phyloP scores from a whole-genome alignment of 257 asterid genomes.

The Linaria vulgaris region DNA sequence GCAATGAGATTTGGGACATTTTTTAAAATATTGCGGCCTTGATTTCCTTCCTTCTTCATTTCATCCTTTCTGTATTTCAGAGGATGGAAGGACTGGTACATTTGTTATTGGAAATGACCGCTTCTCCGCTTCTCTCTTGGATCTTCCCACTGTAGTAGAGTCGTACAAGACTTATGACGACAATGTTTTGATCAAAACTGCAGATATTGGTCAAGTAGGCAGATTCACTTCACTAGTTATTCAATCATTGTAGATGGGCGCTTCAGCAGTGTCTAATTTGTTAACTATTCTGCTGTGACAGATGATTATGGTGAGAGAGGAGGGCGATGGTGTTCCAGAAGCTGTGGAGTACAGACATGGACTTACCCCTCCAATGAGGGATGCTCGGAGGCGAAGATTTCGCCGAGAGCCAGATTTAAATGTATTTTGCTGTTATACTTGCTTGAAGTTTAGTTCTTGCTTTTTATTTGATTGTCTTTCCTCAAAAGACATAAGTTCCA shows the following conservation, averaged over 20 bases:
- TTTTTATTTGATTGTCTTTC: slow-evolving; percentile 9
- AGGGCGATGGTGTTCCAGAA: slow-evolving; percentile 44
- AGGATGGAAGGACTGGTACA: slow-evolving; percentile 89
- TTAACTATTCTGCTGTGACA: slow-evolving; percentile 29
- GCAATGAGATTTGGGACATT: background rate
- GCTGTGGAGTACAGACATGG: slow-evolving; percentile 56
- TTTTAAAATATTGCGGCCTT: background rate
- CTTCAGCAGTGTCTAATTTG: slow-evolving; percentile 13
- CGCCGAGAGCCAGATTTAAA: slow-evolving; percentile 93
- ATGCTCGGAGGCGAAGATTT: slow-evolving; percentile 95
- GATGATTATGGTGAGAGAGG: slow-evolving; percentile 61
- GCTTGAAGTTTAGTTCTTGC: background rate
- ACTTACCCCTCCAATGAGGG: slow-evolving; percentile 95
- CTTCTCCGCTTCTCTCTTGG: slow-evolving; percentile 88
- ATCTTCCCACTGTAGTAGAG: slow-evolving; percentile 86
- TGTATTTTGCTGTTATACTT: slow-evolving; percentile 33
- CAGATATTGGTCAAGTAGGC: slow-evolving; percentile 92
- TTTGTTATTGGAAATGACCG: slow-evolving; percentile 75
- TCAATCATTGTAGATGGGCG: background rate
- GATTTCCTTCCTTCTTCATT: background rate
- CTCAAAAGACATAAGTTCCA: background rate
- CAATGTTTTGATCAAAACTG: slow-evolving; percentile 80
- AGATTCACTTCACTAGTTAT: slow-evolving; percentile 14
- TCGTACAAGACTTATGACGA: slow-evolving; percentile 94
- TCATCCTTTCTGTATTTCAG: slow-evolving; percentile 35